Evolutionary conservation across 1,284 basidiomycete species (phyloP).

Genomic region (Tetrapyrgos nigripes): DNA sequence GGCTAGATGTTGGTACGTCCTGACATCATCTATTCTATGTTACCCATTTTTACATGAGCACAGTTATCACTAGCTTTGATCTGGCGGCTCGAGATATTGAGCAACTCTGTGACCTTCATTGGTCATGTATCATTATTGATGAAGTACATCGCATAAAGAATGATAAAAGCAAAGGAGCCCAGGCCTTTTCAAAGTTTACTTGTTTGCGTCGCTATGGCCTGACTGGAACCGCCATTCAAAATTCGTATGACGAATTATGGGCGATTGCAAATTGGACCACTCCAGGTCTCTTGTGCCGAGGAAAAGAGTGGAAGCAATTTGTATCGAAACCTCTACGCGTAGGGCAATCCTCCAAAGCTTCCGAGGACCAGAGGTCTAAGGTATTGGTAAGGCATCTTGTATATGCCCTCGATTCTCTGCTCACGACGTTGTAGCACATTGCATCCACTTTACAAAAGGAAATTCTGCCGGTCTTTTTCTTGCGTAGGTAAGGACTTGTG

Average conservation of each 20-base stretch:
- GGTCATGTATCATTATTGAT: conserved; percentile 79
- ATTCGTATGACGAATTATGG: conserved; percentile 85
- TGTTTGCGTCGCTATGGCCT: conserved; percentile 76
- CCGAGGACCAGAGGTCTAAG: conserved; percentile 64
- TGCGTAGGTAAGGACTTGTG: conserved; percentile 65
- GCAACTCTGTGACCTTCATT: conserved; percentile 65
- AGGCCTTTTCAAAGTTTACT: conserved; percentile 67
- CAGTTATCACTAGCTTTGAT: conserved; percentile 79
- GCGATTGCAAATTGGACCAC: conserved; percentile 84
- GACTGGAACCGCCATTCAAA: conserved; percentile 88
- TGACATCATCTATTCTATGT: not conserved
- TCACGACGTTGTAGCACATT: conserved; percentile 33
- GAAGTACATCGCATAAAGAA: conserved; percentile 88
- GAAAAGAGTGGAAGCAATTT: conserved; percentile 72
- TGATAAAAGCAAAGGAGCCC: conserved; percentile 62
- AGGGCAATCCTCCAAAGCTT: conserved; percentile 73
- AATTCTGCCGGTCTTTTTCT: conserved; percentile 77
- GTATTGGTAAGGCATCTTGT: conserved; percentile 47
- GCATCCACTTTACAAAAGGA: conserved; percentile 66
- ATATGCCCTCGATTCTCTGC: not conserved
- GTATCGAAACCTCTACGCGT: conserved; percentile 69
- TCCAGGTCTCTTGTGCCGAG: conserved; percentile 70
- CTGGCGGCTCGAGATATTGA: conserved; percentile 72
- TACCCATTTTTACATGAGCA: conserved; percentile 11
- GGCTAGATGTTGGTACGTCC: conserved; percentile 73